These are phyloP conservation scores for Oxyria digyna DNA, from an alignment of 148 eudicot species.

Conservation along the genomic window DNA sequence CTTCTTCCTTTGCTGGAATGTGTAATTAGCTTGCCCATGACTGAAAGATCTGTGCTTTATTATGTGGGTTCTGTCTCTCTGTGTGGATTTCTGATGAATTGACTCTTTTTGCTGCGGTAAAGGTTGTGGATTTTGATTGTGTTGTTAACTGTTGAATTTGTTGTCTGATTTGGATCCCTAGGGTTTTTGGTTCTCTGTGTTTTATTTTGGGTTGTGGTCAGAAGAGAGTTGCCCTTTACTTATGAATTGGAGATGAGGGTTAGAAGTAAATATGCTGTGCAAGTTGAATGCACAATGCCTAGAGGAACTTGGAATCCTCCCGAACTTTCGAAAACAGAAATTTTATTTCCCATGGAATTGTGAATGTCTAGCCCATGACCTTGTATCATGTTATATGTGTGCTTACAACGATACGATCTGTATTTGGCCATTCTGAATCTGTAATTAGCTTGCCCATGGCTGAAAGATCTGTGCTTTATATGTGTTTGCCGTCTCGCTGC, in stretches of 20 bases:
- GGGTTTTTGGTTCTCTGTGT: not conserved
- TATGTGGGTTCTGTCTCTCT: not conserved
- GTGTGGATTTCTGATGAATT: not conserved
- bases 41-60: conserved; percentile 2
- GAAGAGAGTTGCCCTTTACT: not conserved
- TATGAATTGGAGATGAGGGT: not conserved
- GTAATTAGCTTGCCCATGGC: not conserved
- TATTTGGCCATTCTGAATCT: not conserved
- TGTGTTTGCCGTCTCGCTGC: not conserved
- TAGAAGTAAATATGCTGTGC: not conserved
- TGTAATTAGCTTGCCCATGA: not conserved
- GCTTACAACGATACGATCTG: not conserved
- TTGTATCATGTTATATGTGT: too few species aligned
- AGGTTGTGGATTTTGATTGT: not conserved
- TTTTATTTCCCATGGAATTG: not conserved
- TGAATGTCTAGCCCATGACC: not conserved
- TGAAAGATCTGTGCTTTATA: conserved; percentile 1
- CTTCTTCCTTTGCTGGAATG: not conserved
- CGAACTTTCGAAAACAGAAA: not conserved
- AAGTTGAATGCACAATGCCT: not conserved
- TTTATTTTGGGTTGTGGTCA: not conserved
- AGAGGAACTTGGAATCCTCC: not conserved
- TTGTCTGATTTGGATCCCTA: not conserved
- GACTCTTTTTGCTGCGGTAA: not conserved
- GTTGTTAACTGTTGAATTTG: not conserved